These are phyloP conservation scores for Dendrobium nobile DNA, from an alignment of 106 monocot genomes.

Conservation along the genomic window DNA sequence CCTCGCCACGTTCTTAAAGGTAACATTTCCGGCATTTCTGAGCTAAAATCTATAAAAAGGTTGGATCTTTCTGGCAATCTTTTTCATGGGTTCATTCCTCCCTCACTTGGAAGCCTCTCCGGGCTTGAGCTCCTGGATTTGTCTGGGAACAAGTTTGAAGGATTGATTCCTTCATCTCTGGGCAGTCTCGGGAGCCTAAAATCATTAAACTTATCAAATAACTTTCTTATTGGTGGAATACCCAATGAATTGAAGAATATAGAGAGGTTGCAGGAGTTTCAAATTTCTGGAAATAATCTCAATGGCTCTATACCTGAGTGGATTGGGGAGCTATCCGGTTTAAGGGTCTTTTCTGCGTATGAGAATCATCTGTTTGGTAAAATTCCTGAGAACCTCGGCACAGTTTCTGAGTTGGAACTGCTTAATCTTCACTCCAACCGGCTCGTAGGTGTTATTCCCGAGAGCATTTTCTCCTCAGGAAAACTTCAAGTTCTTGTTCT, in stretches of 20 bases:
- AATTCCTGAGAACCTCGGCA: conserved; percentile 56
- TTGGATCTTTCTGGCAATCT: conserved; percentile 63
- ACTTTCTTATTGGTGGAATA: conserved; percentile 47
- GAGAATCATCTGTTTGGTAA: conserved; percentile 56
- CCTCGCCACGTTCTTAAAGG: conserved; percentile 43
- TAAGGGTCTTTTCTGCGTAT: conserved; percentile 63
- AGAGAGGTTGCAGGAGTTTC: conserved; percentile 51
- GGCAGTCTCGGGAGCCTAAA: conserved; percentile 24
- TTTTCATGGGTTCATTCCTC: conserved; percentile 48
- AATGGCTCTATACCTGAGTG: conserved; percentile 49
- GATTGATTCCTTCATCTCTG: conserved; percentile 42
- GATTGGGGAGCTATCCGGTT: conserved; percentile 33
- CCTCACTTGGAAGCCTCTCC: conserved; percentile 21
- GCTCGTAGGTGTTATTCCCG: conserved; percentile 65
- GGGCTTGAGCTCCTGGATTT: conserved; percentile 61
- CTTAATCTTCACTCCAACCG: conserved; percentile 80
- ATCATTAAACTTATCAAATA: conserved; percentile 65
- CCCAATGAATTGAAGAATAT: conserved; percentile 44
- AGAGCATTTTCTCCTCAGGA: conserved; percentile 60
- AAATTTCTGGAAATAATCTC: conserved; percentile 64
- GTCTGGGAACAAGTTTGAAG: conserved; percentile 56
- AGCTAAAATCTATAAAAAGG: conserved; percentile 29
- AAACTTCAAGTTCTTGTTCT: conserved; percentile 58
- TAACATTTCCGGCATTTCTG: conserved; percentile 52
- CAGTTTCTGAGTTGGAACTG: conserved; percentile 43